Evolutionary conservation across 2,329 filamentous ascomycete species (phyloP).

Genomic region (Exophiala mesophila): DNA sequence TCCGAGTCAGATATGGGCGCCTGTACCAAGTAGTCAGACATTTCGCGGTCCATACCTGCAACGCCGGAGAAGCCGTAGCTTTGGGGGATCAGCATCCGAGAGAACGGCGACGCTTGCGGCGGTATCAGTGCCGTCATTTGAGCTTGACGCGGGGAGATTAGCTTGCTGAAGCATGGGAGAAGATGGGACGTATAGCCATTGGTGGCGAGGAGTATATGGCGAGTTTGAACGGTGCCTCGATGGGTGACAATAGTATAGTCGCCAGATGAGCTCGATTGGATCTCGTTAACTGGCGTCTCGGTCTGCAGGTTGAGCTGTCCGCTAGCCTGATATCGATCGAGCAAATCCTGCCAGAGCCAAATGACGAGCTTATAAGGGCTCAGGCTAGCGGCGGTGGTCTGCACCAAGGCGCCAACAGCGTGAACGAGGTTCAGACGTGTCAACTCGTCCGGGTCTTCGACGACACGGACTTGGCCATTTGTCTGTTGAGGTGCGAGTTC

Average conservation of each 20-base stretch:
- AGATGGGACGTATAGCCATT: slow-evolving; percentile 80
- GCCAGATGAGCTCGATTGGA: slow-evolving; percentile 35
- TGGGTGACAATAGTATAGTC: slow-evolving; percentile 63
- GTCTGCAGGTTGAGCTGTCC: slow-evolving; percentile 31
- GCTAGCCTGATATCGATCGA: slow-evolving; percentile 4
- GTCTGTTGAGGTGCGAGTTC: neutral
- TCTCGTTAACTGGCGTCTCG: slow-evolving; percentile 27
- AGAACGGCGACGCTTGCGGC: slow-evolving; percentile 22
- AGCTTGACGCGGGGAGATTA: slow-evolving; percentile 73
- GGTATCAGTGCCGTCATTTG: slow-evolving; percentile 44
- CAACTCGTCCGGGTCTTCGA: slow-evolving; percentile 29
- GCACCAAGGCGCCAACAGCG: slow-evolving; percentile 17
- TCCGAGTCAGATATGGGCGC: slow-evolving; percentile 34
- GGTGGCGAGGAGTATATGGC: slow-evolving; percentile 67
- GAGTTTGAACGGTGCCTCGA: slow-evolving; percentile 60
- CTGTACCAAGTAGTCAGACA: slow-evolving; percentile 65
- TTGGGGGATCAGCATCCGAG: slow-evolving; percentile 22
- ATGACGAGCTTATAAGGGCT: slow-evolving; percentile 20
- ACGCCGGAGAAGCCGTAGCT: slow-evolving; percentile 40
- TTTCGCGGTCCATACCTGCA: slow-evolving; percentile 51
- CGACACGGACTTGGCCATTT: slow-evolving; percentile 6
- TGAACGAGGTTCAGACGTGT: slow-evolving; percentile 26
- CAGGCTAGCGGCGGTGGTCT: slow-evolving; percentile 17
- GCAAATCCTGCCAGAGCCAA: slow-evolving; percentile 11
- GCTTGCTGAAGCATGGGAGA: slow-evolving; percentile 61